Conservation (phyloP, 78 protist genomes). For the Dictyostelium brefeldianum region DNA sequence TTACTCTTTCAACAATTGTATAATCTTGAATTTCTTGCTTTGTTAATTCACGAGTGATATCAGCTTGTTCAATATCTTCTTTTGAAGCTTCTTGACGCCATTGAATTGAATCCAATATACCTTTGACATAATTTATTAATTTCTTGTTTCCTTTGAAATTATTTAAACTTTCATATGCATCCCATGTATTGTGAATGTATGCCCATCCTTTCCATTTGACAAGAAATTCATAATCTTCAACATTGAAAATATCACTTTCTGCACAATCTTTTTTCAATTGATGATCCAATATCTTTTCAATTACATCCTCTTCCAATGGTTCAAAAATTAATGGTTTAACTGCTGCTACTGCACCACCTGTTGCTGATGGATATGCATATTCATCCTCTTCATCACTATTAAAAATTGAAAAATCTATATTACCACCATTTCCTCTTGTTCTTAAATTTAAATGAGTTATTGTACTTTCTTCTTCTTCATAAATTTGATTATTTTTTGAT, state of each 20-base stretch:
- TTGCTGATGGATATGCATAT: neutral
- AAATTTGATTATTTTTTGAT: neutral
- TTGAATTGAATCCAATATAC: constrained; percentile 9
- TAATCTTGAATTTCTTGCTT: constrained; percentile 71
- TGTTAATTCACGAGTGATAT: constrained; percentile 65
- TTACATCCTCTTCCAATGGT: constrained; percentile 39
- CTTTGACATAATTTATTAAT: constrained; percentile 72
- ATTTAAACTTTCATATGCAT: constrained; percentile 56
- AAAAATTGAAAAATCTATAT: constrained; percentile 34
- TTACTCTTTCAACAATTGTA: constrained; percentile 78
- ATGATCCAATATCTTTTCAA: constrained; percentile 70
- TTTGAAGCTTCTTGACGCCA: constrained; percentile 80
- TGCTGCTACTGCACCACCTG: neutral
- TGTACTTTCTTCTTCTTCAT: constrained; percentile 13
- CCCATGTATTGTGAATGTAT: constrained; percentile 90
- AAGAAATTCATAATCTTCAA: constrained; percentile 63
- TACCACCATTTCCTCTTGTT: constrained; percentile 39
- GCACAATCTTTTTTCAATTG: neutral
- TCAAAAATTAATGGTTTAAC: neutral
- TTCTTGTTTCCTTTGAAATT: constrained; percentile 79
- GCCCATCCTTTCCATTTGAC: constrained; percentile 91
- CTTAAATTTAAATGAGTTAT: constrained; percentile 60
- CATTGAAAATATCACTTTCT: constrained; percentile 39
- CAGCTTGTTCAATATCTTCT: constrained; percentile 86
- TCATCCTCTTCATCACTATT: constrained; percentile 65